Evolutionary conservation across 2,329 filamentous ascomycete species (phyloP), one percentile per base, ranked within the genome.

Genomic region (Zymoseptoria ardabiliae): DNA sequence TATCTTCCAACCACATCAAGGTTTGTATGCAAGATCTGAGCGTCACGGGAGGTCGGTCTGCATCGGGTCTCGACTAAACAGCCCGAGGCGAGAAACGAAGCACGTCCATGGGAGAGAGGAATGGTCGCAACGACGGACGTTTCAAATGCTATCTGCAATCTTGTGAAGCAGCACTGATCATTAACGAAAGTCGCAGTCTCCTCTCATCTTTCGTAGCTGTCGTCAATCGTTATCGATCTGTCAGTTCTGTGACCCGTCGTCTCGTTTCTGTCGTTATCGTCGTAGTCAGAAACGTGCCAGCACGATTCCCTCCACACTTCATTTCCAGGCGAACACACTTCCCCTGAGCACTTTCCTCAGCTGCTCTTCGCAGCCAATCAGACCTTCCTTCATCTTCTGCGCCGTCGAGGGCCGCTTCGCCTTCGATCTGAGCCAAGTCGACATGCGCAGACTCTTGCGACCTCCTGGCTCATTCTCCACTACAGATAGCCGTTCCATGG

Each of bases 281-380:
- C 54, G 21, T 52, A 2, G 48, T 57, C 25, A 57, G 41, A 17
- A 23, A 57, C 45, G 55, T 51, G 28, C 19, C 50, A 48, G 35
- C 35, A n/a, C 35, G 35, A 45, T n/a, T 45, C 17, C 35, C 2
- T 45, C 53, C 48, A 56, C 53, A 17, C 30, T 41, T 66, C 62
- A 68, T 51, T 55, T 61, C 67, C 67, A 69, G 48, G 65, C 57
- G 48, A 70, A 64, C 21, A 66, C 65, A 41, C 65, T 66, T 11
- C 65, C 66, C 58, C 66, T 59, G 51, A 68, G 51, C n/a, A 68
- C 65, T 58, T 63, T 68, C 58, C 61, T 64, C 41, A 70, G 50
- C 48, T 65, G 65, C 54, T 64, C 62, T 56, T 70, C 68, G 56
- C 64, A 69, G 7, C 65, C 68, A 25, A 63, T 55, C 50, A 67